Evolutionary conservation across 192 early-diverging fungal species (phyloP), one percentile per base, ranked within the genome.

Genomic region (Phlyctochytrium bullatum): DNA sequence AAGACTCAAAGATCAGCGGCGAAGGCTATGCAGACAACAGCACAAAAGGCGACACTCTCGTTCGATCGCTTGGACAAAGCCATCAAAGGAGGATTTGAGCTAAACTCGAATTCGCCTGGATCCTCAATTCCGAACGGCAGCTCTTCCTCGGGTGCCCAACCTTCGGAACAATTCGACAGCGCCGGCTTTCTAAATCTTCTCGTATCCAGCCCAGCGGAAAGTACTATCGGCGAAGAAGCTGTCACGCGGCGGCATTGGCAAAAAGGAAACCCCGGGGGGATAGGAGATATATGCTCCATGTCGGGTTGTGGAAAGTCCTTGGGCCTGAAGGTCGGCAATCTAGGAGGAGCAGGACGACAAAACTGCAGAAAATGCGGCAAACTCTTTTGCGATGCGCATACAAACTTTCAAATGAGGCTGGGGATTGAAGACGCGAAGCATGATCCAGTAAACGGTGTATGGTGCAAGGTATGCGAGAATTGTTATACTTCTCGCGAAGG

Each of bases 331-430:
- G 72, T 66, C 25, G 80, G 78, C 28, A 80, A 78, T 36, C 52
- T 71, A 20, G 62, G 52, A 3, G 69, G 69, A 16, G 56, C 27
- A 12, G 52, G 53, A 29, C 14, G 69, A 2, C 73, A 70, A n/a
- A 79, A 84, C 71, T 84, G 83, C 64, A 35, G 76, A 34, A 81
- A 73, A 62, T 84, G 83, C 52, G 83, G 83, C 3, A 67, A 70
- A 25, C 57, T 81, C 59, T 75, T 54, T 56, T 84, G 83, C 64
- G 76, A 84, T 17, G 58, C 59, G 25, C 83, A 84, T 64, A 61
- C 74, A 25, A 17, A 56, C 34, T 78, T 50, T 30, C 80, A 82
- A 64, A 80, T 80, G 75, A 31, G 73, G 34, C 66, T 84, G 40
- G 34, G 23, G 3, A 16, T 57, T 1, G 6, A 53, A 25, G 73